Percentiles rank a stretch among this genome's conserved stretches.
These are phyloP conservation scores for Furculomyces boomerangus DNA, from an alignment of 371 early-diverging fungal genomes.

Conservation along the genomic window DNA sequence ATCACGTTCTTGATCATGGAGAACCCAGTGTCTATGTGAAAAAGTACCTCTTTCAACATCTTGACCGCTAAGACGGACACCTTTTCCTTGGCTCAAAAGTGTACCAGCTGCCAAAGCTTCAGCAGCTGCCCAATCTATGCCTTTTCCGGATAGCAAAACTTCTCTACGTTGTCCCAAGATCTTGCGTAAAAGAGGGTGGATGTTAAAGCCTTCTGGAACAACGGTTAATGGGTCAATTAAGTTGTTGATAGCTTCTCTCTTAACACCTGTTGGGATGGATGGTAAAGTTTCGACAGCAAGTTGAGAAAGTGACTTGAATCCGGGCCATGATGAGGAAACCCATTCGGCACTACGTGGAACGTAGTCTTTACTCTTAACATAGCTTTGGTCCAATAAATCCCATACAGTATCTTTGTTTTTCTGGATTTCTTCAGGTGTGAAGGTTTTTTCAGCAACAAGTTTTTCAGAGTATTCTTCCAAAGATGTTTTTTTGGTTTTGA, in stretches of 20 bases:
- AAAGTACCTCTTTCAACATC: constrained; percentile 97
- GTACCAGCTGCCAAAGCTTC: constrained; percentile 89
- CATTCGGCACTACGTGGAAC: constrained; percentile 77
- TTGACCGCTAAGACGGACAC: constrained; percentile 88
- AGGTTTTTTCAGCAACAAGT: constrained; percentile 63
- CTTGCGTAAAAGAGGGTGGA: constrained; percentile 69
- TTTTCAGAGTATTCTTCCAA: constrained; percentile 65
- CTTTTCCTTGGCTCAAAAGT: constrained; percentile 58
- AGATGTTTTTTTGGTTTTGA: constrained; percentile 55
- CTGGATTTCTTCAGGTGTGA: constrained; percentile 62
- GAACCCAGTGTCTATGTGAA: constrained; percentile 86
- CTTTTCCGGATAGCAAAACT: constrained; percentile 45
- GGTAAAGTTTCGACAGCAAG: constrained; percentile 48
- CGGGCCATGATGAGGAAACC: constrained; percentile 85
- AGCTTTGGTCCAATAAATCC: constrained; percentile 78
- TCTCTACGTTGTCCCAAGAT: constrained; percentile 72
- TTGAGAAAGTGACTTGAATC: constrained; percentile 68
- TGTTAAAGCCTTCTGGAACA: constrained; percentile 67
- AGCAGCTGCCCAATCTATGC: constrained; percentile 91
- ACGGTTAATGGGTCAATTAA: constrained; percentile 65
- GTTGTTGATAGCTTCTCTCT: constrained; percentile 46
- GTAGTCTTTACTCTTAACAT: constrained; percentile 73
- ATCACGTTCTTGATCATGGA: constrained; percentile 59
- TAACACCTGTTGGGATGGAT: constrained; percentile 61
- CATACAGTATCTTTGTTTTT: constrained; percentile 79